phyloP scores from a whole-genome alignment of 2,329 filamentous ascomycete genomes.

The Aspergillus aculeatus region DNA sequence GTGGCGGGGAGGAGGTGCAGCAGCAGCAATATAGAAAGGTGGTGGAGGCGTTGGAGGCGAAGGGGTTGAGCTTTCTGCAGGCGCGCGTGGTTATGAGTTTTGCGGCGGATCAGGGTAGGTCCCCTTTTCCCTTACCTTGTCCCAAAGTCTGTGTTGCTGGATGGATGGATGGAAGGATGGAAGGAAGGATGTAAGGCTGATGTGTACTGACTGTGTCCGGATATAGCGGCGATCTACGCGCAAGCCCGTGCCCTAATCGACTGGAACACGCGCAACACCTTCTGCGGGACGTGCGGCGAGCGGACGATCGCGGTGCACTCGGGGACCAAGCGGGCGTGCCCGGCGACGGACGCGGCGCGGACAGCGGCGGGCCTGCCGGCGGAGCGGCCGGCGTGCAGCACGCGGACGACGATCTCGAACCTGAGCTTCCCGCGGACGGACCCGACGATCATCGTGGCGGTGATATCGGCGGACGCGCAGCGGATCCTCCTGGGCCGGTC shows the following conservation, averaged over 20 bases:
- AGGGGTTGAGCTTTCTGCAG: constrained; percentile 64
- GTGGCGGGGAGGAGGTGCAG: constrained; percentile 60
- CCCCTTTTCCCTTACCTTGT: background rate
- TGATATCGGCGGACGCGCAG: constrained; percentile 76
- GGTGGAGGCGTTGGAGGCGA: constrained; percentile 58
- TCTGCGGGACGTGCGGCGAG: constrained; percentile 85
- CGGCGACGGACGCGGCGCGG: constrained; percentile 43
- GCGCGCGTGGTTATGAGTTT: constrained; percentile 65
- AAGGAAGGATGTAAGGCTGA: too few species aligned
- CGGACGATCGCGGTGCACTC: constrained; percentile 62
- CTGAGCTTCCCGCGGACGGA: constrained; percentile 89
- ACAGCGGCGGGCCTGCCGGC: constrained; percentile 28
- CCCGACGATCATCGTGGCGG: constrained; percentile 91
- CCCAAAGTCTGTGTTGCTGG: too few species aligned
- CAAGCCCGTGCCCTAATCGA: constrained; percentile 85
- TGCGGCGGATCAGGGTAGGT: constrained; percentile 60
- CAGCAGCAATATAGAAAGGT: constrained; percentile 58
- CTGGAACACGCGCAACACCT: constrained; percentile 92
- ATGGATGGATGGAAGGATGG: too few species aligned
- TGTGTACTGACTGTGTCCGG: too few species aligned
- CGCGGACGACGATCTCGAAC: constrained; percentile 83
- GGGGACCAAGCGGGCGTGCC: constrained; percentile 46
- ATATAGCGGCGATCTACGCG: constrained; percentile 79
- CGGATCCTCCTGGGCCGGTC: constrained; percentile 80
- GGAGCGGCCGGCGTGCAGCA: constrained; percentile 69